phyloP scores from a whole-genome alignment of 164 flowering plant species.

The Chimonanthus salicifolius region DNA sequence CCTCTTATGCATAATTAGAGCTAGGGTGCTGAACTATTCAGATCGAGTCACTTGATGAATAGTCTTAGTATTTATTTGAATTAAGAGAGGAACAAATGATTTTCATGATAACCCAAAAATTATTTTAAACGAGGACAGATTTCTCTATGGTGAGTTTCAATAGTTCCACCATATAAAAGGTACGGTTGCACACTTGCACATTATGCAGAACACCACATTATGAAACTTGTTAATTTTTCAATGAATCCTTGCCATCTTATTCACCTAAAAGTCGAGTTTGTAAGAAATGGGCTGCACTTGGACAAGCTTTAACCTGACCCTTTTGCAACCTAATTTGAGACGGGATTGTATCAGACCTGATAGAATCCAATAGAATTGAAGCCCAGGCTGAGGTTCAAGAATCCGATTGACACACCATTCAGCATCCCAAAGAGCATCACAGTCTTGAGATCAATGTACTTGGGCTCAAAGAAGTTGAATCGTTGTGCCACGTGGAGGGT shows the following conservation, averaged over 20 bases:
- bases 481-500: slow-evolving; percentile 84
- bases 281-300: background rate
- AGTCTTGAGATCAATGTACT: slow-evolving; percentile 74
- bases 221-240: background rate
- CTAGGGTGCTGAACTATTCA: too few species aligned
- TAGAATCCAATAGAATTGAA: slow-evolving; percentile 97
- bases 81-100: too few species aligned
- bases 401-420: slow-evolving; percentile 87
- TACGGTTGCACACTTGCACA: background rate
- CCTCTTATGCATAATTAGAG: too few species aligned
- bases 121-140: background rate
- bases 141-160: too few species aligned
- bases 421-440: slow-evolving; percentile 82
- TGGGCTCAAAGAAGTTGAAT: slow-evolving; percentile 70
- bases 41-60: too few species aligned
- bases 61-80: too few species aligned
- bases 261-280: too few species aligned
- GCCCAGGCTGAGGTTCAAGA: slow-evolving; percentile 92
- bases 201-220: background rate
- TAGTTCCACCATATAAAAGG: background rate
- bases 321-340: background rate
- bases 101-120: background rate
- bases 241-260: too few species aligned
- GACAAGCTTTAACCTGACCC: background rate
- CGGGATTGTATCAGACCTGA: slow-evolving; percentile 37